Conservation (phyloP, 805 yeast species). For the Wickerhamomyces tratensis region DNA sequence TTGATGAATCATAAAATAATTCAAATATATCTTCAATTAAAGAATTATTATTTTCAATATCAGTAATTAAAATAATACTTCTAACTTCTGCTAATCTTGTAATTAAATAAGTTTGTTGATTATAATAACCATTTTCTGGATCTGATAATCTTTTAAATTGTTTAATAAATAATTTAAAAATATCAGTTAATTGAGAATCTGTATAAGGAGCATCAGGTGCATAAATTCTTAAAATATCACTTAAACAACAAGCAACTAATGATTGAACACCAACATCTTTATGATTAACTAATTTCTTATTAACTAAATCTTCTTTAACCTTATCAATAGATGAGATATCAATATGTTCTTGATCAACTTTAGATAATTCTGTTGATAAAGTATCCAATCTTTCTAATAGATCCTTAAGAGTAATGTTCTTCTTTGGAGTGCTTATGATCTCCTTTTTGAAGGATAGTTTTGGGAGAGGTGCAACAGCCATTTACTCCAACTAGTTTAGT, state of each 20-base stretch:
- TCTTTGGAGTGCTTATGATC: slow-evolving; percentile 46
- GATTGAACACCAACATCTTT: slow-evolving; percentile 64
- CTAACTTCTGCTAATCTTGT: slow-evolving; percentile 67
- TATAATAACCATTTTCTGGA: slow-evolving; percentile 47
- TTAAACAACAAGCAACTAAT: slow-evolving; percentile 58
- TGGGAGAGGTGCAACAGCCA: slow-evolving; percentile 9
- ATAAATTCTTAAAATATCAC: slow-evolving; percentile 65
- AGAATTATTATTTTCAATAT: slow-evolving; percentile 51
- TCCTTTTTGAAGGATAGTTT: slow-evolving; percentile 31
- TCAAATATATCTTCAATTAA: slow-evolving; percentile 49
- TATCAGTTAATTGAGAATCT: slow-evolving; percentile 46
- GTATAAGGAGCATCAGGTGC: slow-evolving; percentile 92
- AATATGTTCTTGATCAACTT: slow-evolving; percentile 49
- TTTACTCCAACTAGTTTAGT: background rate
- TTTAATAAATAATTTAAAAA: slow-evolving; percentile 56
- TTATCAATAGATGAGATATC: slow-evolving; percentile 34
- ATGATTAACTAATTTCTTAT: slow-evolving; percentile 48
- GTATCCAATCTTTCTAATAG: slow-evolving; percentile 44
- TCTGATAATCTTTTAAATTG: slow-evolving; percentile 52
- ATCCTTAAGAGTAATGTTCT: slow-evolving; percentile 54
- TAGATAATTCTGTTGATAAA: slow-evolving; percentile 54
- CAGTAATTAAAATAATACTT: slow-evolving; percentile 65
- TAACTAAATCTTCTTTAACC: slow-evolving; percentile 42
- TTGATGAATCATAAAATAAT: slow-evolving; percentile 45
- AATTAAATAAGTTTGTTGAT: slow-evolving; percentile 55